Conservation (phyloP, 2,329 filamentous ascomycete genomes). For the Fonsecaea monophora region DNA sequence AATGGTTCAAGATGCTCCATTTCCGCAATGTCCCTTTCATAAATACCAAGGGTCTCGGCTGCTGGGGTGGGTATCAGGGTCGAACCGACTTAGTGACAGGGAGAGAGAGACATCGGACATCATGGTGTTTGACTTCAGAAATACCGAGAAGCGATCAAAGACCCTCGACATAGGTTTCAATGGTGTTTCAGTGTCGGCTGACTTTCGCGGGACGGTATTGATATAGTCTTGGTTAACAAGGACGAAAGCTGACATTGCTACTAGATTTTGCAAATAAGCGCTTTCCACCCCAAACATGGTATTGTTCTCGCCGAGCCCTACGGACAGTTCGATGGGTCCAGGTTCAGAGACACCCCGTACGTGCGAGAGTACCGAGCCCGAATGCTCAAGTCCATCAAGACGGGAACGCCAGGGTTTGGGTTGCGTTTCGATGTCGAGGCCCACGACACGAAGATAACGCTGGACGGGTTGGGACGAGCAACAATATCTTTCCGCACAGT, state of each 20-base stretch:
- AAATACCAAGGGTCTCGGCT: not conserved
- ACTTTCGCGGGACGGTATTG: constrained; percentile 24
- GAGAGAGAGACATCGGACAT: not conserved
- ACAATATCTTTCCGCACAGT: constrained; percentile 8
- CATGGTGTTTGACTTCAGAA: not conserved
- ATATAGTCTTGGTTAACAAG: not conserved
- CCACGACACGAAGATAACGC: not conserved
- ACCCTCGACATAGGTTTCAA: constrained; percentile 30
- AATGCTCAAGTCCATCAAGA: constrained; percentile 24
- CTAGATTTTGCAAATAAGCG: constrained; percentile 28
- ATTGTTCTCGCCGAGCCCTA: constrained; percentile 28
- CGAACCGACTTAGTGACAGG: not conserved
- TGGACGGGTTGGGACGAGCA: constrained; percentile 23
- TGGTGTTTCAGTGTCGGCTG: constrained; percentile 28
- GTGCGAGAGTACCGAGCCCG: constrained; percentile 24
- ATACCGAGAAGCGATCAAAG: constrained; percentile 3
- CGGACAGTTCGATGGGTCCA: constrained; percentile 29
- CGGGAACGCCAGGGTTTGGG: constrained; percentile 22
- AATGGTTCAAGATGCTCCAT: not conserved
- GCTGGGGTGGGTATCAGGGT: not conserved
- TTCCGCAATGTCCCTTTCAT: not conserved
- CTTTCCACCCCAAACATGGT: constrained; percentile 28
- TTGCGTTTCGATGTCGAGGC: constrained; percentile 22
- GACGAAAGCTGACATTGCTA: constrained; percentile 5
- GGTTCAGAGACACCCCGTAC: constrained; percentile 23